Evolutionary conservation across 192 early-diverging fungal genomes (phyloP).

Genomic region (Coemansia sp.): DNA sequence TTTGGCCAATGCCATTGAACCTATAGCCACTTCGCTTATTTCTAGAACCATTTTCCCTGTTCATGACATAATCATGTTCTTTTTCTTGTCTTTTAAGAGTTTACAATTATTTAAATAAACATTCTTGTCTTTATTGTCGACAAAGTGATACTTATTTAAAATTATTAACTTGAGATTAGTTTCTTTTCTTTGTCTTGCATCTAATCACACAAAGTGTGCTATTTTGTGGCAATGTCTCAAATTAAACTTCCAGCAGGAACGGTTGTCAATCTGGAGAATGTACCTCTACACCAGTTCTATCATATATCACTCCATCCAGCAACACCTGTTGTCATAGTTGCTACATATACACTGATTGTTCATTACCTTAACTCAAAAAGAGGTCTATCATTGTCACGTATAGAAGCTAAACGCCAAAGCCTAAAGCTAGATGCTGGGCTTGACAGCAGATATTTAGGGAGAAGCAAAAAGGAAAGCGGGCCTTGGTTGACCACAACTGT

Average conservation of each 20-base stretch:
- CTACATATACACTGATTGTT: slow-evolving; percentile 58
- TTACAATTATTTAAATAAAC: background rate
- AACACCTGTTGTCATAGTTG: slow-evolving; percentile 64
- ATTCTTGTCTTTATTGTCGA: background rate
- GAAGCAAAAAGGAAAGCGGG: slow-evolving; percentile 32
- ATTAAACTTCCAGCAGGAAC: slow-evolving; percentile 51
- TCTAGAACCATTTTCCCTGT: background rate
- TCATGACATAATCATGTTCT: background rate
- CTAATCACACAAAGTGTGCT: background rate
- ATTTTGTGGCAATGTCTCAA: slow-evolving; percentile 25
- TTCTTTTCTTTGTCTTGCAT: background rate
- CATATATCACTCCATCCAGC: slow-evolving; percentile 68
- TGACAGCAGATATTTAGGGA: background rate
- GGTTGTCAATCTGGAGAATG: slow-evolving; percentile 56
- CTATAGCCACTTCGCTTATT: background rate
- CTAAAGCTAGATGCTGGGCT: slow-evolving; percentile 21
- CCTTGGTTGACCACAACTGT: slow-evolving; percentile 76
- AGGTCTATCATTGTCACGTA: slow-evolving; percentile 30
- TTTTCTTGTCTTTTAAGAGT: background rate
- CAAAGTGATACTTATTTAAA: background rate
- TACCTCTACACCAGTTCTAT: slow-evolving; percentile 74
- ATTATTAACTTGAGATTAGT: no score
- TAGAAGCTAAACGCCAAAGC: slow-evolving; percentile 42
- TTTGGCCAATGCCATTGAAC: background rate
- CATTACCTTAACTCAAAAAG: slow-evolving; percentile 40